phyloP scores from a whole-genome alignment of 495 filamentous ascomycete species.

The Cairneyella variabilis region DNA sequence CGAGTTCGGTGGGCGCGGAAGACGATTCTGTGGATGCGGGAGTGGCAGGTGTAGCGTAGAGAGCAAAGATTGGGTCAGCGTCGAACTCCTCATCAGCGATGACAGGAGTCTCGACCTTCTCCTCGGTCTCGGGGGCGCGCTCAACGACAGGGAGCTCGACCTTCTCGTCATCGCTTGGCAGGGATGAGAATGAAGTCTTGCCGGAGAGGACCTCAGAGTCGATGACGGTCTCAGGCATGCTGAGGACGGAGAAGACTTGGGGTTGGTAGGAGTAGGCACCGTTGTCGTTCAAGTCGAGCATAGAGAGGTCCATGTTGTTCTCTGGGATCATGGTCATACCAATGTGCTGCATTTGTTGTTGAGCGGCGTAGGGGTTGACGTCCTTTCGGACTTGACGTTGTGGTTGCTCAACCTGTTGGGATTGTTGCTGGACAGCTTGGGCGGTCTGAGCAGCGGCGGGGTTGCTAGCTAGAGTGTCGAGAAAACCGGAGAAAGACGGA shows the following conservation, averaged over 20 bases:
- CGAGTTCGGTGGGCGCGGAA: conserved; percentile 6
- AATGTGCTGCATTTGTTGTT: conserved; percentile 54
- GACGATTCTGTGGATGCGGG: conserved; percentile 20
- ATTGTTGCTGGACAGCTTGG: conserved; percentile 23
- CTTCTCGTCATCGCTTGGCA: conserved; percentile 34
- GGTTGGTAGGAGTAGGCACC: conserved; percentile 62
- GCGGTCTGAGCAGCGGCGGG: conserved; percentile 35
- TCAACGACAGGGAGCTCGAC: conserved; percentile 38
- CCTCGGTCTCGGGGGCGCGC: conserved; percentile 28
- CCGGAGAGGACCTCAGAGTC: conserved; percentile 61
- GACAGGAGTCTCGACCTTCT: conserved; percentile 26
- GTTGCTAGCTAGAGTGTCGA: conserved; percentile 65
- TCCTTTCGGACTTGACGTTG: conserved; percentile 57
- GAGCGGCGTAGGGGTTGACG: conserved; percentile 52
- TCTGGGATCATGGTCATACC: conserved; percentile 75
- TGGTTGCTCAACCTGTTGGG: conserved; percentile 38
- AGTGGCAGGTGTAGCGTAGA: conserved; percentile 39
- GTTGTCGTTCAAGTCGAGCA: conserved; percentile 50
- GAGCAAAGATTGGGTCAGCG: conserved; percentile 56
- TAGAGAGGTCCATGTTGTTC: conserved; percentile 61
- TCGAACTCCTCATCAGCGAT: conserved; percentile 50
- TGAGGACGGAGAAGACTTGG: conserved; percentile 74
- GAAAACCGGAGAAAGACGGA: conserved; percentile 76
- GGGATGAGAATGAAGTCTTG: conserved; percentile 51
- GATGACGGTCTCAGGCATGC: conserved; percentile 65